Evolutionary conservation across 495 filamentous ascomycete genomes (phyloP), one percentile per base, ranked within the genome.

Genomic region (Acidiella bohemica): DNA sequence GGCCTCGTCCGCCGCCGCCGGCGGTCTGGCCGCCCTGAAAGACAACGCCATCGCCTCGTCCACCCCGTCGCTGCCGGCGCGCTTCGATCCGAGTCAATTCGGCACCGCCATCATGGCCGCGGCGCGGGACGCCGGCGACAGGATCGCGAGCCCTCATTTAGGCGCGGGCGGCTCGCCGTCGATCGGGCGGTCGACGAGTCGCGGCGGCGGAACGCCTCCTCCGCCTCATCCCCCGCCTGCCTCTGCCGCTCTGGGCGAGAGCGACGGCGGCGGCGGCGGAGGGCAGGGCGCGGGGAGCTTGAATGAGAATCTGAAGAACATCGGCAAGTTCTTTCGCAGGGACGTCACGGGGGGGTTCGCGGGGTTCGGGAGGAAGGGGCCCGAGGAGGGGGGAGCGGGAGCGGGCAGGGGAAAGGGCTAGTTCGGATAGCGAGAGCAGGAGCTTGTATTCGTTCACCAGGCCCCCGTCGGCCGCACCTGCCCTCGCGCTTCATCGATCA

Each of bases 311-410:
- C 53, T 93, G 59, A 84, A 80, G 68, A 93, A 81, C 59, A 80
- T 97, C 57, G 90, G 90, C 2, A 94, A 90, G 61, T 93, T 97
- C 62, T 96, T 97, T 64, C 74, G 79, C 35, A 62, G 88, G 39
- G 90, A 97, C 64, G 72, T 88, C 22, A n/a, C n/a, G n/a, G 81
- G 84, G 26, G 78, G 79, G 2, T 76, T 96, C 59, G 80, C 83
- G 8, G 73, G 79, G 8, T 63, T 63, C 54, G 59, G 57, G 30
- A 37, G 34, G 45, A 47, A n/a, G n/a, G n/a, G n/a, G n/a, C n/a
- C n/a, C n/a, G n/a, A n/a, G n/a, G n/a, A n/a, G n/a, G n/a, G n/a
- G n/a, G n/a, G n/a, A n/a, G n/a, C n/a, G n/a, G n/a, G n/a, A n/a
- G n/a, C n/a, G n/a, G n/a, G n/a, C n/a, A n/a, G n/a, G n/a, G n/a